Evolutionary conservation across 2,329 filamentous ascomycete species (phyloP).

Genomic region (Phaeosphaeriaceae sp.): DNA sequence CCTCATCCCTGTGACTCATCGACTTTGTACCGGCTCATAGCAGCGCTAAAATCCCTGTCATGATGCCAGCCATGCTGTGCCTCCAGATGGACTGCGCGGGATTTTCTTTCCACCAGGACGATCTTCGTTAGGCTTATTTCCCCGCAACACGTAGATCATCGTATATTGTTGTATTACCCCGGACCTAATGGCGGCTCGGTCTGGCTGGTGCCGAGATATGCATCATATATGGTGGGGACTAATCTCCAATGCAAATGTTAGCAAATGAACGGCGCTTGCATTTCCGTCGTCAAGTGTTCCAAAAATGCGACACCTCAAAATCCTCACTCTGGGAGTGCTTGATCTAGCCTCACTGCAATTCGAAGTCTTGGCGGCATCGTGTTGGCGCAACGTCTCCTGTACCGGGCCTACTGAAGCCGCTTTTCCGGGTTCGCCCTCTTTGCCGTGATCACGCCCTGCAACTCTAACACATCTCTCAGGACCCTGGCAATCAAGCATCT

Average conservation of each 20-base stretch:
- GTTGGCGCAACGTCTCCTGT: slow-evolving; percentile 65
- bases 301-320: not conserved
- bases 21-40: not conserved
- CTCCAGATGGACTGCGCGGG: too few species aligned
- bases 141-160: not conserved
- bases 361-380: slow-evolving; percentile 34
- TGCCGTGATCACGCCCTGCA: not conserved
- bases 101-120: not conserved
- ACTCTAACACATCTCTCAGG: slow-evolving; percentile 39
- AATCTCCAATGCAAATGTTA: not conserved
- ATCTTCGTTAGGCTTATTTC: not conserved
- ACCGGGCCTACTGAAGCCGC: slow-evolving; percentile 57
- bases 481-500: slow-evolving; percentile 65
- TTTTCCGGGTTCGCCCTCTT: slow-evolving; percentile 48
- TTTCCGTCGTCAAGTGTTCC: not conserved
- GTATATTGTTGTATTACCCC: not conserved
- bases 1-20: not conserved
- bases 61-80: too few species aligned
- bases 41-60: too few species aligned
- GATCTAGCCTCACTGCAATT: not conserved
- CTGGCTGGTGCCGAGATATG: not conserved
- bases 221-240: not conserved
- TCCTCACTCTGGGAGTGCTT: not conserved
- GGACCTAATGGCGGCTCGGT: not conserved
- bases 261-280: not conserved